phyloP scores from a whole-genome alignment of 2,329 filamentous ascomycete genomes.

The Elsinoe ampelina region DNA sequence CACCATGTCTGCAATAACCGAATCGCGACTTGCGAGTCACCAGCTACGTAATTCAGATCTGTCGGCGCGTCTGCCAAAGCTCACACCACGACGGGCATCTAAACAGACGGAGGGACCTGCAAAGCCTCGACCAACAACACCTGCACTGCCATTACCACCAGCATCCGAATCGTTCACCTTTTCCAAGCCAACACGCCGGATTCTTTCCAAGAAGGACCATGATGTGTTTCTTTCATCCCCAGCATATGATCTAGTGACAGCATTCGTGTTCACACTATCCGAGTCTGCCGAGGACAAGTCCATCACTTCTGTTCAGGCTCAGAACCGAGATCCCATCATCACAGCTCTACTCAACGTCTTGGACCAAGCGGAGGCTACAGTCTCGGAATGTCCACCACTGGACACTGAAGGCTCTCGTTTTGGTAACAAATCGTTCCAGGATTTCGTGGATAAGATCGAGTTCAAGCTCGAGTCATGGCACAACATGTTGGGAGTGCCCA shows the following conservation, averaged over 20 bases:
- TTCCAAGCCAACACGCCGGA: slow-evolving; percentile 62
- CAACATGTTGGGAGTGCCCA: slow-evolving; percentile 44
- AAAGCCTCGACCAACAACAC: slow-evolving; percentile 63
- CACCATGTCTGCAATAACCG: slow-evolving; percentile 18
- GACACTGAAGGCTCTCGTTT: slow-evolving; percentile 86
- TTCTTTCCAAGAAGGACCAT: slow-evolving; percentile 73
- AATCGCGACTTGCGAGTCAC: slow-evolving; percentile 13
- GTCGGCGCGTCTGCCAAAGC: slow-evolving; percentile 54
- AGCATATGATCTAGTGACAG: slow-evolving; percentile 64
- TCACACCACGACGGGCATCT: slow-evolving; percentile 52
- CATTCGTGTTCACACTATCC: slow-evolving; percentile 79
- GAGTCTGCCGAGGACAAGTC: slow-evolving; percentile 68
- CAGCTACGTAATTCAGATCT: slow-evolving; percentile 35
- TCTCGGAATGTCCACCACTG: slow-evolving; percentile 64
- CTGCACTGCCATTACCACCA: slow-evolving; percentile 59
- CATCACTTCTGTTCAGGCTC: slow-evolving; percentile 49
- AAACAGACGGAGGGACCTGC: slow-evolving; percentile 24
- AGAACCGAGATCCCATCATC: slow-evolving; percentile 50
- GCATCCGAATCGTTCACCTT: slow-evolving; percentile 53
- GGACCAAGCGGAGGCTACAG: slow-evolving; percentile 56
- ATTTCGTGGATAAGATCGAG: slow-evolving; percentile 61
- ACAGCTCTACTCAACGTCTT: slow-evolving; percentile 60
- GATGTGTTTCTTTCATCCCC: slow-evolving; percentile 69
- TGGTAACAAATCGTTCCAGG: slow-evolving; percentile 84
- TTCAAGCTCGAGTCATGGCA: slow-evolving; percentile 52